Percentiles rank a stretch among this genome's conserved stretches.
Conservation (phyloP, 2,329 filamentous ascomycete species). For the Cladosporium phlei region DNA sequence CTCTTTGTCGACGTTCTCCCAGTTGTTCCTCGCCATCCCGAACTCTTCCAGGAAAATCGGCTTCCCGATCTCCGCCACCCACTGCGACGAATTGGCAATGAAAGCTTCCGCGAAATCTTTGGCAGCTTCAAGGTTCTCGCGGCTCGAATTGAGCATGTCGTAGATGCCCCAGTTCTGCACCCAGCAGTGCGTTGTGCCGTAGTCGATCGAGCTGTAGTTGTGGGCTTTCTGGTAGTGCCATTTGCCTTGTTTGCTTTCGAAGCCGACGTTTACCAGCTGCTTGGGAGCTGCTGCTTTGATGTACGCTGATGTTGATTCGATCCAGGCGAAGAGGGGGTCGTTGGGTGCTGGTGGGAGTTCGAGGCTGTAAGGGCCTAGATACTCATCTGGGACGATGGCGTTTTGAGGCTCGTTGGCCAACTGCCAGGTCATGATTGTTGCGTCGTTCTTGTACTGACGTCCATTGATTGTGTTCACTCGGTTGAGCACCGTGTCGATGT, state of each 20-base stretch:
- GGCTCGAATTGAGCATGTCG: slow-evolving; percentile 34
- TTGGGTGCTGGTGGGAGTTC: slow-evolving; percentile 26
- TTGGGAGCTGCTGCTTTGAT: slow-evolving; percentile 34
- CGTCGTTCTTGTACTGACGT: slow-evolving; percentile 33
- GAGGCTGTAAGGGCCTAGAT: slow-evolving; percentile 29
- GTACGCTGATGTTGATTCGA: slow-evolving; percentile 34
- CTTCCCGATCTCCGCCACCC: slow-evolving; percentile 35
- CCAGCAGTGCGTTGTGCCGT: slow-evolving; percentile 38
- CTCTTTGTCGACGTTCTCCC: slow-evolving; percentile 34
- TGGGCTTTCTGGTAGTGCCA: slow-evolving; percentile 37
- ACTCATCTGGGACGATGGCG: slow-evolving; percentile 23
- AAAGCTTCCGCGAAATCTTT: slow-evolving; percentile 34
- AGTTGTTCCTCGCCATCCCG: slow-evolving; percentile 39
- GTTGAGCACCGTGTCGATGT: slow-evolving; percentile 35
- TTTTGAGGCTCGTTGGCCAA: slow-evolving; percentile 37
- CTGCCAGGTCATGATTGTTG: slow-evolving; percentile 40
- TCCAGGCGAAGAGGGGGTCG: slow-evolving; percentile 35
- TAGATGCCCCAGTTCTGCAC: slow-evolving; percentile 39
- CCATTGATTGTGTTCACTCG: slow-evolving; percentile 36
- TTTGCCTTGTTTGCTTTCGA: slow-evolving; percentile 38
- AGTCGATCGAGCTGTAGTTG: slow-evolving; percentile 35
- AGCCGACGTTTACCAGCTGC: slow-evolving; percentile 36
- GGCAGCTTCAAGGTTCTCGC: slow-evolving; percentile 30
- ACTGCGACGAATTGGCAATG: slow-evolving; percentile 31
- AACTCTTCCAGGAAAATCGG: slow-evolving; percentile 38